Evolutionary conservation across 768 basidiomycete genomes (phyloP), one percentile per base, ranked within the genome.

Genomic region (Boletus barrowsii): DNA sequence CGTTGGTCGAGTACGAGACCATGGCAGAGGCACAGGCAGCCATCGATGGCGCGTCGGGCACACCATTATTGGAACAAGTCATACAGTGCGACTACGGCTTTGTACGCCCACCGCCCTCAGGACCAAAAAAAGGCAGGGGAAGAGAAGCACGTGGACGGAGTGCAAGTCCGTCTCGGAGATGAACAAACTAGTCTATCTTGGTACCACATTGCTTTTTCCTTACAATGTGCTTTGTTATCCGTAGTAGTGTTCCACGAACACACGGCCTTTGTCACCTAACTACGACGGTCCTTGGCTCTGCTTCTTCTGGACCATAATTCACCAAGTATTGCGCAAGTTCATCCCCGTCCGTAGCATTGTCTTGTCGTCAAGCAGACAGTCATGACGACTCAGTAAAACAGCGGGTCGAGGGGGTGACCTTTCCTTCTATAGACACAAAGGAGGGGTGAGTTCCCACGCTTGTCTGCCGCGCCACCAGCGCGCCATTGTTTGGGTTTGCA

Each of bases 1-100:
- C 95, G 5, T 76, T 99, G 51, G 92, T 99, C 47, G 97, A 99
- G 72, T 99, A 98, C 69, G 93, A 95, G 66, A 95, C 93, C 6
- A 88, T 91, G 83, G 79, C 86, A 11, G 95, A 98, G 56, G 97
- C 97, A 1, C 92, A 97, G 63, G 83, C 85, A 26, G 97, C 97
- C 17, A 96, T 99, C 57, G 89, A 93, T 53, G 87, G 87, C 43
- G 93, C 94, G 24, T 84, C 88, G 22, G 91, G 92, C 3, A 86
- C 90, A 5, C 76, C 82, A 7, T 71, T 98, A 52, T 73, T 99
- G 51, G 97, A 97, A 65, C 93, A 98, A 73, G 75, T 72, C 17
- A 78, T 98, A 42, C 84, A 89, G 60, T 95, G 92, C 63, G 95
- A 97, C 65, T 98, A 91, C 68, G 92, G 90, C 0, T 98, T 98